Percentiles rank a stretch among this genome's conserved stretches.
These are phyloP conservation scores for Ganoderma multipileum DNA, from an alignment of 1,284 basidiomycete species.

Conservation along the genomic window DNA sequence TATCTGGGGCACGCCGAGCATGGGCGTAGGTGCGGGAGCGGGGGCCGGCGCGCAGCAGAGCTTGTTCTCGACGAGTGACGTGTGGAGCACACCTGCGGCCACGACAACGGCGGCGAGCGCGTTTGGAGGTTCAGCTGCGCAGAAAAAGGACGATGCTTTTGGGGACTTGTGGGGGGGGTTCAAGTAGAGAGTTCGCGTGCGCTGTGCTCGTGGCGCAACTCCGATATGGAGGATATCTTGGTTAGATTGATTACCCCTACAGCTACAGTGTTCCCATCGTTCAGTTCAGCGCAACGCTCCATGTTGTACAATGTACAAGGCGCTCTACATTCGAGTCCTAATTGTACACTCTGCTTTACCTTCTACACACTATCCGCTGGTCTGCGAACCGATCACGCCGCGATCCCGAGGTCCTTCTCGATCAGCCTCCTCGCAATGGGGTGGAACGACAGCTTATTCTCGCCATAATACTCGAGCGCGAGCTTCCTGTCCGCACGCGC, in stretches of 20 bases:
- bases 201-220: neutral
- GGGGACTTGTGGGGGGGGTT: constrained; percentile 84
- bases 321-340: constrained; percentile 9
- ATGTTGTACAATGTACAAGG: constrained; percentile 16
- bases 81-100: constrained; percentile 53
- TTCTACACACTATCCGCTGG: neutral
- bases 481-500: constrained; percentile 64
- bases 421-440: constrained; percentile 78
- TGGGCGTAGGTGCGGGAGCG: constrained; percentile 21
- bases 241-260: constrained; percentile 1
- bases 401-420: constrained; percentile 51
- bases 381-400: neutral
- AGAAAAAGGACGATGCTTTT: constrained; percentile 81
- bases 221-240: neutral
- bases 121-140: constrained; percentile 34
- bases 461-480: constrained; percentile 65
- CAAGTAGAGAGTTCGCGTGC: constrained; percentile 46
- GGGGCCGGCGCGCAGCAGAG: constrained; percentile 37
- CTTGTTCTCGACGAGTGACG: constrained; percentile 54
- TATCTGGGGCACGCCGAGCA: constrained; percentile 49
- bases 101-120: constrained; percentile 17
- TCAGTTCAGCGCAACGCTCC: constrained; percentile 18
- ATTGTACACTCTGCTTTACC: constrained; percentile 7
- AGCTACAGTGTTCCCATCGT: neutral
- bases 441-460: constrained; percentile 69